Evolutionary conservation across 2,329 filamentous ascomycete species (phyloP).

Genomic region (Colletotrichum incanum): DNA sequence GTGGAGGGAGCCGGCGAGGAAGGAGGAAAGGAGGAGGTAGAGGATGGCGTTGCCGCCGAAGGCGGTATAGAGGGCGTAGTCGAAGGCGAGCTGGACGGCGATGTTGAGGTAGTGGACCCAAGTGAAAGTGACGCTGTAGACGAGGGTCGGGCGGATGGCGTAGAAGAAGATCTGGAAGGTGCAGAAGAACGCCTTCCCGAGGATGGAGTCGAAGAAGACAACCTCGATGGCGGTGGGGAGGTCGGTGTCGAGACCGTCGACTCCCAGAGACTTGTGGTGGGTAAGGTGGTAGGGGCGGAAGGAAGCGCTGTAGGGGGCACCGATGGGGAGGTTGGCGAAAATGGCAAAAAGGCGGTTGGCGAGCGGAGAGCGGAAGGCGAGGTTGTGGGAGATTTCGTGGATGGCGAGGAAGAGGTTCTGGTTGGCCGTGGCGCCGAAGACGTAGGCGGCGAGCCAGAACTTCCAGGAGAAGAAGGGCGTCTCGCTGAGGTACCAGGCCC

Average conservation of each 20-base stretch:
- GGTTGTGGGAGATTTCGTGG: constrained; percentile 98
- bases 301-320: constrained; percentile 94
- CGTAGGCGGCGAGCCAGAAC: constrained; percentile 90
- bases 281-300: constrained; percentile 98
- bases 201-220: constrained; percentile 91
- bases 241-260: constrained; percentile 96
- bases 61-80: constrained; percentile 76
- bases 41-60: constrained; percentile 77
- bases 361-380: constrained; percentile 87
- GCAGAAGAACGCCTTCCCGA: constrained; percentile 98
- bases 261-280: constrained; percentile 98
- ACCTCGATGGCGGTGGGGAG: constrained; percentile 94
- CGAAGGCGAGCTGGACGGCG: constrained; percentile 81
- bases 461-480: constrained; percentile 85
- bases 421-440: constrained; percentile 94
- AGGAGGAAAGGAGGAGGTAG: constrained; percentile 91
- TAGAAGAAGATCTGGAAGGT: constrained; percentile 99
- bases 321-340: constrained; percentile 95
- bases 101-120: constrained; percentile 89
- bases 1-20: constrained; percentile 94
- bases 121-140: constrained; percentile 92
- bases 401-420: constrained; percentile 99
- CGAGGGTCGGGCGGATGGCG: constrained; percentile 93
- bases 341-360: constrained; percentile 91
- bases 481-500: constrained; percentile 83